Evolutionary conservation across 1,284 basidiomycete species (phyloP), one percentile per base, ranked within the genome.

Genomic region (Sparassis latifolia): DNA sequence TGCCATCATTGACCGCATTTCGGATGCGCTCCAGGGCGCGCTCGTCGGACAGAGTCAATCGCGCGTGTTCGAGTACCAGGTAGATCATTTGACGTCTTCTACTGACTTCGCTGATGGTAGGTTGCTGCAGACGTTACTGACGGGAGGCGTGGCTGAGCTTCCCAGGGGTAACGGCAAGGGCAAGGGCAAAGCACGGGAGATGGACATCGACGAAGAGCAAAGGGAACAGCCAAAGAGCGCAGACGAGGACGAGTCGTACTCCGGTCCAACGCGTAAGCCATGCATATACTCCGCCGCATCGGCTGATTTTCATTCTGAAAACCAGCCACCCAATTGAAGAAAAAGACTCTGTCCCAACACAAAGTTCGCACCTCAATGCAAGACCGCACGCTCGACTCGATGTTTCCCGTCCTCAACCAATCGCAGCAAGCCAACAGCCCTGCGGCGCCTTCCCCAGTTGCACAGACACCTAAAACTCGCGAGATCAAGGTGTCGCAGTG

Each of bases 301-400:
- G 20, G 20, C 20, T 20, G 20, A 20, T 20, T 20, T 20, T 20
- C 20, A 20, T 20, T 20, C 20, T 20, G 20, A 20, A 20, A 20
- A 20, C 20, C 20, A 20, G 20, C 20, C 20, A 20, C 20, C 20
- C 31, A 20, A 9, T 33, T 10, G 52, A 63, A 39, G 54, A 61
- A 67, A 51, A 76, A 78, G 58, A 80, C 80, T 57, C 65, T 75
- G 1, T 89, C 96, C 1, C 89, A 97, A 47, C 86, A 95, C 64
- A 92, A 97, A 75, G 89, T 99, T 44, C 83, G 97, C 46, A 95
- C 92, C 5, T 97, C 96, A 20, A 73, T 86, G 10, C 77, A 85
- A 46, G 89, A 94, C 52, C 81, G 93, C 41, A 98, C 94, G 0
- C 78, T 99, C 9, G 94, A 98, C 61, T 92, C 92, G 0, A 97